Percentiles rank a stretch among this genome's conserved stretches.
phyloP scores from a whole-genome alignment of 345 rosid genomes.

The Bretschneidera sinensis region DNA sequence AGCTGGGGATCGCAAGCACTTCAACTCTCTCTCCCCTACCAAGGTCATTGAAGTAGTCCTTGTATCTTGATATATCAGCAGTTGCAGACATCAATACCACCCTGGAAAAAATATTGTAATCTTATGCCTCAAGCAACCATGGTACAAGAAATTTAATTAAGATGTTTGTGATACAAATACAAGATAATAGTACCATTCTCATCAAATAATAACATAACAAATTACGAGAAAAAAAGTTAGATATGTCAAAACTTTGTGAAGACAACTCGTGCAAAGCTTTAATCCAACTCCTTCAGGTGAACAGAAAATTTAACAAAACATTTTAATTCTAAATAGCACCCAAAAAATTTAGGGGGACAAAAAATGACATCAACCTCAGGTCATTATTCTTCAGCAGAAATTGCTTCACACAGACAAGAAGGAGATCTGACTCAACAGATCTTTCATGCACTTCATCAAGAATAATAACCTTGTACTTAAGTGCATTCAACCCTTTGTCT shows the following conservation, averaged over 20 bases:
- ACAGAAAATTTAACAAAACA: background rate
- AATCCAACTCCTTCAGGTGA: background rate
- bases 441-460: constrained; percentile 99
- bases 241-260: too few species aligned
- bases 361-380: constrained; percentile 63
- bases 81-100: constrained; percentile 98
- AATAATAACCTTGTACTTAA: constrained; percentile 79
- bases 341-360: background rate
- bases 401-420: too few species aligned
- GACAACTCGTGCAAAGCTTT: too few species aligned
- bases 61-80: constrained; percentile 77
- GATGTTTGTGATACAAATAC: too few species aligned
- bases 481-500: constrained; percentile 79
- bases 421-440: constrained; percentile 95
- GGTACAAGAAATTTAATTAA: too few species aligned
- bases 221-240: background rate
- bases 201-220: too few species aligned
- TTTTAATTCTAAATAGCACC: too few species aligned
- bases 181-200: too few species aligned
- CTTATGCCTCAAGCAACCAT: too few species aligned
- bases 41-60: constrained; percentile 80
- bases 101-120: constrained; percentile 33
- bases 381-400: constrained; percentile 65
- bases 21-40: constrained; percentile 90
- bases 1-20: constrained; percentile 64